Base-by-base conservation (phyloP, 2,329 filamentous ascomycete species). In the Reticulascus tulasneorum region DNA sequence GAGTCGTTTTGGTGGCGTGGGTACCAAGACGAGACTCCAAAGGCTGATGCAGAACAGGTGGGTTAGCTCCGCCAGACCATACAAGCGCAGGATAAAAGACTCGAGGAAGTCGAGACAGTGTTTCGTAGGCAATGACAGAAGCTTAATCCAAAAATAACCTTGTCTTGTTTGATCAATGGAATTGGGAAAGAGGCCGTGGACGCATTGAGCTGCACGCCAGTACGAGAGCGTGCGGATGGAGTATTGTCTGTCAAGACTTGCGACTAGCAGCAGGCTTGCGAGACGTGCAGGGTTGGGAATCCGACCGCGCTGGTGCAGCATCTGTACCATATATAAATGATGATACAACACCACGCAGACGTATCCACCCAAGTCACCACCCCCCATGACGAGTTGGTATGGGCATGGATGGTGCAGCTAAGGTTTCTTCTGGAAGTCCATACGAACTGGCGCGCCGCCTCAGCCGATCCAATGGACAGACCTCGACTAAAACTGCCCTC, bases 201-300 rank as follows among this genome's bases (percentile, higher is more conserved):
- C 35, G 38, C 35, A 41, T 42, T 23, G 36, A 39, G 39, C 39
- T 36, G 30, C 25, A 42, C 39, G 26, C 35, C 39, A 39, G 28
- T 35, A 38, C 30, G 35, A 31, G 22, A 28, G 35, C 30, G 36
- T 42, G 39, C 30, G 39, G 37, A 26, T 17, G 35, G 22, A 31
- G 30, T 38, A 26, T 38, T 38, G 34, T 29, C 32, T 25, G 42
- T 47, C 29, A 36, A 20, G 16, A 31, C 33, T 24, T 29, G 8
- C 27, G 6, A 23, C 33, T 43, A 44, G 40, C 40, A 35, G 47
- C 47, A 52, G 46, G 49, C 49, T 48, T 49, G 39, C 48, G 46
- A 54, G 47, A 52, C 49, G 41, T 44, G 50, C 49, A 49, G 48
- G 52, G 50, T 52, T 33, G 41, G 39, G 33, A 37, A 29, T 33